phyloP scores from a whole-genome alignment of 148 eudicot species.

The Linanthus parryae region DNA sequence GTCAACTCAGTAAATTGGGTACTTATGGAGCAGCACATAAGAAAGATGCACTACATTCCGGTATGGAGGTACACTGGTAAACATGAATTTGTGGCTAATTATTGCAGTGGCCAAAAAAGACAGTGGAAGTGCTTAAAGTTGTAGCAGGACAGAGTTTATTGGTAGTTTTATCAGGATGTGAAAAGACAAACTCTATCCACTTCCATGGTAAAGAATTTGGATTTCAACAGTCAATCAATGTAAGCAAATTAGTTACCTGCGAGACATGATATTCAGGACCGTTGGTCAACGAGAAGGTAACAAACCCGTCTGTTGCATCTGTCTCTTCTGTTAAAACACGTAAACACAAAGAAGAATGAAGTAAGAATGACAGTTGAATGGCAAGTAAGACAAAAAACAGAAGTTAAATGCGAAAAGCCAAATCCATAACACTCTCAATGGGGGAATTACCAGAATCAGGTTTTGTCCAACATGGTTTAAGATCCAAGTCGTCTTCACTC shows the following conservation, averaged over 20 bases:
- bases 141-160: no score
- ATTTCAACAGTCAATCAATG: not conserved
- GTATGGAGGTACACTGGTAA: no score
- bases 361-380: not conserved
- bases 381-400: not conserved
- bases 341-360: conserved; percentile 8
- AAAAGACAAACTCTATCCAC: no score
- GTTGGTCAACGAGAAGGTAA: conserved; percentile 88
- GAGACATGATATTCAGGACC: conserved; percentile 98
- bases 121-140: no score
- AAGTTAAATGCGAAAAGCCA: conserved; percentile 12
- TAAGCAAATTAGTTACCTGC: conserved; percentile 43
- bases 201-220: no score
- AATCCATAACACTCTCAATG: not conserved
- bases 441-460: conserved; percentile 38
- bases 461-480: conserved; percentile 76
- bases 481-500: conserved; percentile 49
- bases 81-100: no score
- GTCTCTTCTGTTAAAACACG: conserved; percentile 36
- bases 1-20: no score
- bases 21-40: no score
- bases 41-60: no score
- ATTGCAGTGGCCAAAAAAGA: no score
- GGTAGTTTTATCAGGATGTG: no score
- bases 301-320: conserved; percentile 52